Conservation (phyloP, 164 flowering plant genomes). For the Nymphaea colorata region DNA sequence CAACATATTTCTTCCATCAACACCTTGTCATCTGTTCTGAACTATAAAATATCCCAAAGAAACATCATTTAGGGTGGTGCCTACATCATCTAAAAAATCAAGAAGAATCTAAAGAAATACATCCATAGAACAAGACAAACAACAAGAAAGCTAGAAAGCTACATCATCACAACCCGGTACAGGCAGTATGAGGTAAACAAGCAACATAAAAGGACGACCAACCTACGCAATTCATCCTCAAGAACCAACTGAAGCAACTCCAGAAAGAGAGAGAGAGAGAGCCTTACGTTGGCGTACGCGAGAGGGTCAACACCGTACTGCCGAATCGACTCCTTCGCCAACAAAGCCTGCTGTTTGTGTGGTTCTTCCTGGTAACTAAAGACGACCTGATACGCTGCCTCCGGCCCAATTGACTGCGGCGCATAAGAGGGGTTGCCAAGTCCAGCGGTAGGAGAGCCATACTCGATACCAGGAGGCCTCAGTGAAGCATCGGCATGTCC, state of each 20-base stretch:
- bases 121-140: too few species aligned
- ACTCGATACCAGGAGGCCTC: slow-evolving; percentile 3
- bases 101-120: too few species aligned
- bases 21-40: too few species aligned
- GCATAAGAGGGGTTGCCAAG: not conserved
- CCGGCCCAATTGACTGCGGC: not conserved
- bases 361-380: slow-evolving; percentile 6
- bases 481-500: not conserved
- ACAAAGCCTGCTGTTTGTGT: not conserved
- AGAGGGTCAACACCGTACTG: slow-evolving; percentile 6
- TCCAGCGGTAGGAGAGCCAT: slow-evolving; percentile 1
- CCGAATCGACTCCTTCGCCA: slow-evolving; percentile 7
- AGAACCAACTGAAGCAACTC: not conserved
- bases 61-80: too few species aligned
- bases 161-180: too few species aligned
- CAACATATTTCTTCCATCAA: too few species aligned
- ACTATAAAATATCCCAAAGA: too few species aligned
- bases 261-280: not conserved
- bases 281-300: not conserved
- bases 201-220: too few species aligned
- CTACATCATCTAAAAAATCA: too few species aligned
- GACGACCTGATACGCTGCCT: not conserved
- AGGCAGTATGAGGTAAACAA: too few species aligned
- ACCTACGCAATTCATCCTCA: too few species aligned
- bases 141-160: too few species aligned